phyloP scores from a whole-genome alignment of 2,329 filamentous ascomycete genomes.

The Sarocladium oryzae region DNA sequence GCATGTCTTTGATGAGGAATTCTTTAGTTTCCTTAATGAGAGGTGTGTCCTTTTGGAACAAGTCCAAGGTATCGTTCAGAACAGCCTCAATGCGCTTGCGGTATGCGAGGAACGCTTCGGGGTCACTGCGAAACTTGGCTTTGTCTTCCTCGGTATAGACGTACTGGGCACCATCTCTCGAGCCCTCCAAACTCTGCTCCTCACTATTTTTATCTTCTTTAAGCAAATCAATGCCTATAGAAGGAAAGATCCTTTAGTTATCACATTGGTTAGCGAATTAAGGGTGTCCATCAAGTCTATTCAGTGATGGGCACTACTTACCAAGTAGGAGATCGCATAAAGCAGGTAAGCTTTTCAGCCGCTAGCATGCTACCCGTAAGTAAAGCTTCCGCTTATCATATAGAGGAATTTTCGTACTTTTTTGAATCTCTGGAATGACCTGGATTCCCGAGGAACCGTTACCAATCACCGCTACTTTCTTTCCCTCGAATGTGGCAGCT shows the following conservation, averaged over 20 bases:
- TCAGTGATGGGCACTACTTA: too few relatives aligned
- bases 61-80: conserved; percentile 8
- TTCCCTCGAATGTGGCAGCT: too few relatives aligned
- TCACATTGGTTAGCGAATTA: too few relatives aligned
- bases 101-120: neutral
- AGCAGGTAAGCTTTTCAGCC: too few relatives aligned
- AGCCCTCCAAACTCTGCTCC: too few relatives aligned
- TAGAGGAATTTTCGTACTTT: neutral
- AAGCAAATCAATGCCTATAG: too few relatives aligned
- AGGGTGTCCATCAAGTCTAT: too few relatives aligned
- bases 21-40: neutral
- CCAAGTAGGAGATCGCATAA: too few relatives aligned
- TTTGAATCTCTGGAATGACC: conserved; percentile 39
- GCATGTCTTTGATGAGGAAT: neutral
- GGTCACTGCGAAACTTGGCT: neutral
- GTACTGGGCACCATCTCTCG: conserved; percentile 1
- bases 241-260: too few relatives aligned
- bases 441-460: conserved; percentile 50
- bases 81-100: conserved; percentile 6
- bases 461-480: too few relatives aligned
- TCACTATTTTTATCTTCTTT: too few relatives aligned
- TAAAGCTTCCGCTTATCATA: conserved; percentile 10
- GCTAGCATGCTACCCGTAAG: too few relatives aligned
- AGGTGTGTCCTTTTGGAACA: neutral
- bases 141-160: conserved; percentile 5